Conservation (phyloP, 139 green algal genomes). For the Chlamydomonas urium region DNA sequence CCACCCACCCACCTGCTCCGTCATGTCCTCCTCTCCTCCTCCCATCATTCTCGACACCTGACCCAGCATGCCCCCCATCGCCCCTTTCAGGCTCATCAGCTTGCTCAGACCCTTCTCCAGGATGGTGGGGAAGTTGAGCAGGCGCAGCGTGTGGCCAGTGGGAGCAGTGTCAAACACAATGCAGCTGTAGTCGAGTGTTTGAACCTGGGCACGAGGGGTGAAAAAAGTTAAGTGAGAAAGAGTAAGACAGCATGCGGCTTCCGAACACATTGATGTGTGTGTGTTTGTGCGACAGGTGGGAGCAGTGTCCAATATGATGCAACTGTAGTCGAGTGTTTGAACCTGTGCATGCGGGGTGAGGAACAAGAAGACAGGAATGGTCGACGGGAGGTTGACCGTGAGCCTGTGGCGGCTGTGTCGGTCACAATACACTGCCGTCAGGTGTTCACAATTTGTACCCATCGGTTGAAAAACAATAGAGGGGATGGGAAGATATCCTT, state of each 20-base stretch:
- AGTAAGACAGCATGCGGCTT: too few relatives aligned
- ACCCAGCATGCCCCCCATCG: slow-evolving; percentile 71
- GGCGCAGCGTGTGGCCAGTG: slow-evolving; percentile 89
- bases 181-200: slow-evolving; percentile 89
- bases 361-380: too few relatives aligned
- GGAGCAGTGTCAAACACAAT: slow-evolving; percentile 96
- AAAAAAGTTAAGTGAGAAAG: neutral
- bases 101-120: slow-evolving; percentile 90
- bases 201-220: slow-evolving; percentile 58
- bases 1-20: slow-evolving; percentile 14
- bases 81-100: slow-evolving; percentile 74
- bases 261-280: too few relatives aligned
- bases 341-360: slow-evolving; percentile 65
- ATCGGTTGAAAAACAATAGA: too few relatives aligned
- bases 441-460: too few relatives aligned
- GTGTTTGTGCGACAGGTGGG: too few relatives aligned
- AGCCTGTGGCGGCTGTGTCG: too few relatives aligned
- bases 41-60: slow-evolving; percentile 50
- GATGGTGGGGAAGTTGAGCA: slow-evolving; percentile 93
- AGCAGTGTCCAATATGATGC: slow-evolving; percentile 97
- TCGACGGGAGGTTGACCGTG: too few relatives aligned
- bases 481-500: too few relatives aligned
- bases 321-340: slow-evolving; percentile 89
- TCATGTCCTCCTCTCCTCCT: slow-evolving; percentile 6
- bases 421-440: too few relatives aligned